Evolutionary conservation across 306 rosid species (phyloP).

Genomic region (Vicia villosa): DNA sequence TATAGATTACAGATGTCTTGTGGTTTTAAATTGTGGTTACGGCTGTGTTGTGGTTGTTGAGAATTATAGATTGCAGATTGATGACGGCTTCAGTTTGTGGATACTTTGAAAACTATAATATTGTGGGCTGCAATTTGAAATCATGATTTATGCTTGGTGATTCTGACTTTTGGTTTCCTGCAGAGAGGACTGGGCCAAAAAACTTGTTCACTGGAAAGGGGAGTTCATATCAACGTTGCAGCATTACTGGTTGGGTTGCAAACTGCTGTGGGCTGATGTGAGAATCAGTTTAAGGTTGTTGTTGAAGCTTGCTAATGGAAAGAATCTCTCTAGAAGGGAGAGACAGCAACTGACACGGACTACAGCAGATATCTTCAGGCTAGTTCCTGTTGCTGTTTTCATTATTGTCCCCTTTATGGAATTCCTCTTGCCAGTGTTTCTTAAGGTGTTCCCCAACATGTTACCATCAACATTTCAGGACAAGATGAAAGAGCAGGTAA

Average conservation of each 20-base stretch:
- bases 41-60: constrained; percentile 2
- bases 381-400: constrained; percentile 88
- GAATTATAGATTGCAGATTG: not conserved
- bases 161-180: constrained; percentile 35
- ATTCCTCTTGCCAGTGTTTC: constrained; percentile 81
- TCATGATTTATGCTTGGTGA: not conserved
- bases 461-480: constrained; percentile 94
- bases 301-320: constrained; percentile 86
- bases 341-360: constrained; percentile 91
- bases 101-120: not conserved
- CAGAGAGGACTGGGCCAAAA: constrained; percentile 95
- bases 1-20: not conserved
- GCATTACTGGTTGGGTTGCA: constrained; percentile 93
- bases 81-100: constrained; percentile 22
- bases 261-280: constrained; percentile 81
- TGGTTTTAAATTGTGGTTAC: not conserved
- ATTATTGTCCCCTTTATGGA: constrained; percentile 94
- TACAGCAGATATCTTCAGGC: constrained; percentile 88
- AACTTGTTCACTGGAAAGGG: constrained; percentile 77
- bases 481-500: constrained; percentile 95
- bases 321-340: constrained; percentile 92
- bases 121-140: not conserved
- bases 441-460: constrained; percentile 92
- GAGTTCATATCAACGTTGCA: constrained; percentile 73
- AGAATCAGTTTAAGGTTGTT: constrained; percentile 84